Evolutionary conservation across 306 rosid genomes (phyloP), one percentile per base, ranked within the genome.

Genomic region (Gastrolobium villosum): DNA sequence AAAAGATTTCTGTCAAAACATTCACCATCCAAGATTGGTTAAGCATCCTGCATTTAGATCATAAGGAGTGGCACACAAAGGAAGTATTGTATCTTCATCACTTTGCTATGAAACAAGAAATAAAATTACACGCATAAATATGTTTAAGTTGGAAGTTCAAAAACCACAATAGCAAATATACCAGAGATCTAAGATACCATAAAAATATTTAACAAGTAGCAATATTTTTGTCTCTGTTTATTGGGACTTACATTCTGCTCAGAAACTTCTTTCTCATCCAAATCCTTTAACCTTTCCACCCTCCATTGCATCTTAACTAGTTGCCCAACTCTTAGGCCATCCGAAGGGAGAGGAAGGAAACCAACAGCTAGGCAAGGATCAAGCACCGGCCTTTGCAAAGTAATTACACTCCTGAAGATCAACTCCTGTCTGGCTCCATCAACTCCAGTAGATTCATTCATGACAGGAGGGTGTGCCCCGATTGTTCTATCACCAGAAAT

Each of bases 341-440:
- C 84, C 11, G 99, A 93, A 84, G 97, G 90, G 50, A 96, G 93
- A 85, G 99, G 91, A 82, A 93, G 98, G 93, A 96, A 96, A 79
- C 99, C 99, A 79, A 96, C 94, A 20, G 98, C 96, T 72, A 96
- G 76, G 82, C 93, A 86, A 43, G 99, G 99, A 72, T 96, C 96
- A 78, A 96, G 98, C 76, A 96, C 98, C 37, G 99, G 99, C 92
- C 91, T 88, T 79, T 91, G 97, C 92, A 96, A 84, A 77, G 86
- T 81, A 78, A 96, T 88, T 75, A 91, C 83, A 81, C 96, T 93
- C 78, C 82, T 89, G 90, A 96, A 96, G 77, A 91, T 79, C 85
- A 93, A 89, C 72, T 87, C 94, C 84, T 84, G 92, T 72, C 84
- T 81, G 59, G 79, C 80, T 81, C 77, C 83, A 74, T 83, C 86